Base-by-base conservation (phyloP, 495 filamentous ascomycete species). In the Trichoderma orchidacearum region DNA sequence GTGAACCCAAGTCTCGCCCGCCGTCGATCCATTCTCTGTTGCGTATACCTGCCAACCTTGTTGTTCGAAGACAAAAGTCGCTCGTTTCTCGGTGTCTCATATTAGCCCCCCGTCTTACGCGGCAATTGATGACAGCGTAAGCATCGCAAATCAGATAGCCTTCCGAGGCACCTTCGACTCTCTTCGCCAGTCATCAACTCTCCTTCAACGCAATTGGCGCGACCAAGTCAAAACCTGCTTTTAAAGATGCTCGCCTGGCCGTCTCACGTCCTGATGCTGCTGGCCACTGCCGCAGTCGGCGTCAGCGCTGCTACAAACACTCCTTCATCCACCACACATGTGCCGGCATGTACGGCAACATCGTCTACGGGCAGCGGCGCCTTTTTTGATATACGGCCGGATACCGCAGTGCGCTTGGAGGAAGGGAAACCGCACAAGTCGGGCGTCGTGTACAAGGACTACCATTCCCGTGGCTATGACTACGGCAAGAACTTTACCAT, bases 401-500 rank as follows among this genome's bases (percentile, higher is more conserved):
- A 97, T 58, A 80, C 79, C 15, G 75, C 82, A 17, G 80, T 8
- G 55, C 59, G 73, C 30, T 72, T 77, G 51, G 75, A 83, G 31
- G 78, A 76, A 38, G 75, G 80, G 56, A 85, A 82, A 60, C 60
- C 73, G 31, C 85, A 65, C 71, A 80, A 61, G 74, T 82, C 59
- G 53, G 72, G 60, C 36, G 70, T 58, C 6, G n/a, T n/a, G n/a
- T 73, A 75, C n/a, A 72, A 81, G 35, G 90, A 90, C 75, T 96
- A 91, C 83, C 73, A 83, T 48, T 86, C 87, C 8, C 81, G 76
- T 58, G 94, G 94, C 25, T 87, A 85, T 61, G 91, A 96, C 66
- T 90, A 94, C 64, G 77, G 76, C 25, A 80, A 85, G 13, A 97
- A 97, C 70, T 97, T 99, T 66, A 96, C 90, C 1, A 65, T 99